Percentiles rank a stretch among this genome's conserved stretches.
These are phyloP conservation scores for Calocera viscosa DNA, from an alignment of 768 basidiomycete species.

Conservation along the genomic window DNA sequence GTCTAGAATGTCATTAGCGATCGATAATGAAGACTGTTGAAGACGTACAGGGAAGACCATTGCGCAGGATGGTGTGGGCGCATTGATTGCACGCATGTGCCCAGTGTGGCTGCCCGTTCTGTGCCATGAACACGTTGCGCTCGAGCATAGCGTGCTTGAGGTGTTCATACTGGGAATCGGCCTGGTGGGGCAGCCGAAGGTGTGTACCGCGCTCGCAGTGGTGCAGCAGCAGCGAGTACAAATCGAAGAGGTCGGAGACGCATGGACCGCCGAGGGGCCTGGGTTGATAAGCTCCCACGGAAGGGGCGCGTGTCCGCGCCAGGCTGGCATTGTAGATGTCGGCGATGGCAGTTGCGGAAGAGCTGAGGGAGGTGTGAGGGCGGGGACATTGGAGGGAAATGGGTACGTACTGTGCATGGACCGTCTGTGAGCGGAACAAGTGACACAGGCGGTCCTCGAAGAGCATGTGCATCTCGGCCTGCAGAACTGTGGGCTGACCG, in stretches of 20 bases:
- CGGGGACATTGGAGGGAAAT: not conserved
- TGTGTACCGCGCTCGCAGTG: slow-evolving; percentile 9
- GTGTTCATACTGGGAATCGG: slow-evolving; percentile 16
- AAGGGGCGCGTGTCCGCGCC: not conserved
- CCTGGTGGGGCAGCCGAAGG: slow-evolving; percentile 19
- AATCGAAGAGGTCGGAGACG: slow-evolving; percentile 24
- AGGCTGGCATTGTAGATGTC: slow-evolving; percentile 23
- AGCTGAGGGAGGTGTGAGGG: slow-evolving; percentile 13
- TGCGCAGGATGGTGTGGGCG: slow-evolving; percentile 16
- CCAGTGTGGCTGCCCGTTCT: slow-evolving; percentile 26
- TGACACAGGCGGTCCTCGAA: not conserved
- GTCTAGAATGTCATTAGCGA: too few species aligned
- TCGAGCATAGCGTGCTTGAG: slow-evolving; percentile 19
- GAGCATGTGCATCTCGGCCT: not conserved
- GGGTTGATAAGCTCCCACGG: slow-evolving; percentile 9
- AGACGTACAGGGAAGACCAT: slow-evolving; percentile 9
- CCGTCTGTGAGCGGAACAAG: not conserved
- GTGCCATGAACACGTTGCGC: slow-evolving; percentile 21
- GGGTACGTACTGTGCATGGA: not conserved
- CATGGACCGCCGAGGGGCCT: slow-evolving; percentile 17
- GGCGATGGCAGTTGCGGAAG: slow-evolving; percentile 25
- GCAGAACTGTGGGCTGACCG: not conserved
- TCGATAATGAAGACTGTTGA: not conserved
- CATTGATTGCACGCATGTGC: slow-evolving; percentile 26
- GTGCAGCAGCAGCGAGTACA: slow-evolving; percentile 21